phyloP scores from a whole-genome alignment of 2,329 filamentous ascomycete genomes.

The Ceratocystis papillata region DNA sequence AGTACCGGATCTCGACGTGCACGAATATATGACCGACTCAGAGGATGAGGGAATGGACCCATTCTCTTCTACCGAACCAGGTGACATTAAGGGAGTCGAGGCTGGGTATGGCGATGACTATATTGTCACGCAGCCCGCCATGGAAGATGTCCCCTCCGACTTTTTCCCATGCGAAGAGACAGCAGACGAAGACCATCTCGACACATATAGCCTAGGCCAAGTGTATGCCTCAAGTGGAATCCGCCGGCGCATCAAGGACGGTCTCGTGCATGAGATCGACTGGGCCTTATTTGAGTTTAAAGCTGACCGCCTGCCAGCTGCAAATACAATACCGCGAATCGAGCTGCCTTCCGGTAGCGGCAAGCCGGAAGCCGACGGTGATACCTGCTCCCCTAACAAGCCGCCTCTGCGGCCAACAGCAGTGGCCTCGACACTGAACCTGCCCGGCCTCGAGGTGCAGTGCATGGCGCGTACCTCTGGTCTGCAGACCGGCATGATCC shows the following conservation, averaged over 20 bases:
- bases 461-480: conserved; percentile 83
- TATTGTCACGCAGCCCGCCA: conserved; percentile 78
- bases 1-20: conserved; percentile 41
- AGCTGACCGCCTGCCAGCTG: conserved; percentile 55
- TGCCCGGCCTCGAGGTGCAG: conserved; percentile 71
- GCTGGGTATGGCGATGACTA: conserved; percentile 66
- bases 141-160: conserved; percentile 72
- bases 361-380: conserved; percentile 19
- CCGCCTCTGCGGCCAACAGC: conserved; percentile 43
- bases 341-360: conserved; percentile 23
- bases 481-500: conserved; percentile 65
- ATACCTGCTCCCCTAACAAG: conserved; percentile 27
- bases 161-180: conserved; percentile 60
- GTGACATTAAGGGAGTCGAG: conserved; percentile 69
- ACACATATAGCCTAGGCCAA: conserved; percentile 68
- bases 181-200: conserved; percentile 70
- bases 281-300: conserved; percentile 85
- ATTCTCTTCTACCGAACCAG: conserved; percentile 44
- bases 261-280: conserved; percentile 80
- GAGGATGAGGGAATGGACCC: conserved; percentile 18
- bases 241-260: conserved; percentile 59
- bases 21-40: conserved; percentile 22
- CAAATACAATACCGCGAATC: conserved; percentile 54
- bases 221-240: conserved; percentile 87
- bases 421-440: conserved; percentile 47